Conservation (phyloP, 768 basidiomycete genomes). For the Tulasnella sp. region DNA sequence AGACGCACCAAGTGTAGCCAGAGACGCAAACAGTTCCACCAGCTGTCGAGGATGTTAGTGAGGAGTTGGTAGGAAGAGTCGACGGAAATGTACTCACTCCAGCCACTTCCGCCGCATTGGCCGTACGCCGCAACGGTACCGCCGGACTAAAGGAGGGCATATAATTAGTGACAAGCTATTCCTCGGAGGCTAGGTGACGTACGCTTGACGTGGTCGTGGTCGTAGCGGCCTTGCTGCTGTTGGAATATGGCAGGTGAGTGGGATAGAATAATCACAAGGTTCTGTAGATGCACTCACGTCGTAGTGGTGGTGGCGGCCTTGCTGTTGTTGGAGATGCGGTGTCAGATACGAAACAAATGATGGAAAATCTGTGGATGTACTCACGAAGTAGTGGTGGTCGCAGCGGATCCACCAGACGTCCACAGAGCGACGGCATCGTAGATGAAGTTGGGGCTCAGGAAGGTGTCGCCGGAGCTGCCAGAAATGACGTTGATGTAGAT, state of each 20-base stretch:
- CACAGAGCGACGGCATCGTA: conserved; percentile 3
- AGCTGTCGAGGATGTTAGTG: background rate
- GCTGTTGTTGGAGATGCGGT: background rate
- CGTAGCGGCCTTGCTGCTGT: background rate
- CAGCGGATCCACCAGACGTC: background rate
- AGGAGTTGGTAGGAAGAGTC: no score
- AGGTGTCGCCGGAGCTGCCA: conserved; percentile 38
- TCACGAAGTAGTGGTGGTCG: background rate
- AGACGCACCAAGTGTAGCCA: conserved; percentile 2
- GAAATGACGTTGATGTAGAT: conserved; percentile 40
- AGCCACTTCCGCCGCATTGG: conserved; percentile 6
- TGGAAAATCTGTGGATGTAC: background rate
- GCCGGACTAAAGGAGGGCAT: background rate
- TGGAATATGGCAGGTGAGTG: no score
- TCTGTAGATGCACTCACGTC: no score
- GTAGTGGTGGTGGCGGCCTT: background rate
- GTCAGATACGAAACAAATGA: background rate
- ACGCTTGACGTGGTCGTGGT: background rate
- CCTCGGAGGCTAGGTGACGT: background rate
- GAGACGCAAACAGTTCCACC: conserved; percentile 1
- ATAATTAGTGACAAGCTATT: background rate
- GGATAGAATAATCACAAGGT: no score
- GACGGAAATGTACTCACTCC: background rate
- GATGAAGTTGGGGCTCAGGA: conserved; percentile 40
- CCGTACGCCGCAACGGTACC: background rate